Base-by-base conservation (phyloP, 768 basidiomycete species). In the Pholiota molesta region DNA sequence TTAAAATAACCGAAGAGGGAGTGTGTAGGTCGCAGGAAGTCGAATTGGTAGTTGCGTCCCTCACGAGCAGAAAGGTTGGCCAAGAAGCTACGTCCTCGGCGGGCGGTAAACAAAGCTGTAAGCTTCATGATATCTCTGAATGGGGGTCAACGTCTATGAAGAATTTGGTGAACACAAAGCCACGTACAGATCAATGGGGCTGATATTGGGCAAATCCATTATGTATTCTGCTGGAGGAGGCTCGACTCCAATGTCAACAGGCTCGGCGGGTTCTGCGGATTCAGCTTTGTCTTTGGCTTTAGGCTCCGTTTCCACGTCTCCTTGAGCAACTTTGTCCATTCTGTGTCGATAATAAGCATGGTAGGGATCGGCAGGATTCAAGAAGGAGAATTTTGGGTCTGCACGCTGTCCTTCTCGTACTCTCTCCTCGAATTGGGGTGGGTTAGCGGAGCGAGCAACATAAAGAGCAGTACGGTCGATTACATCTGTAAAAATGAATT, bases 331-430 rank as follows among this genome's bases (percentile, higher is more conserved):
- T 72, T 87, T 88, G 52, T 95, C 93, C 79, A 97, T 86, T 72
- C 91, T 88, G 80, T 96, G 87, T 72, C 92, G 88, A 73, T 99
- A 99, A 79, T 99, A 99, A 63, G 93, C 93, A 88, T 99, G 94
- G 80, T 97, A 99, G 66, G 97, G 94, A 82, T 99, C 97, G 53
- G 87, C 86, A 64, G 94, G 90, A 80, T 97, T 97, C 75, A 99
- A 86, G 82, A 99, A 99, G 61, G 97, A 95, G 83, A 99, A 99
- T 79, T 97, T 97, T 60, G 95, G 94, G 81, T 99, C 97, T 66
- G 88, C 85, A 78, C 95, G 93, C 77, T 96, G 96, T 70, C 92
- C 91, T 78, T 98, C 95, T 69, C 95, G 88, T 75, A 99, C 95
- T 79, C 97, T 96, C 73, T 95, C 94, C 79, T 99, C 97, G 71